phyloP scores from a whole-genome alignment of 1,284 basidiomycete genomes.

The Leccinum cinnamomeum region DNA sequence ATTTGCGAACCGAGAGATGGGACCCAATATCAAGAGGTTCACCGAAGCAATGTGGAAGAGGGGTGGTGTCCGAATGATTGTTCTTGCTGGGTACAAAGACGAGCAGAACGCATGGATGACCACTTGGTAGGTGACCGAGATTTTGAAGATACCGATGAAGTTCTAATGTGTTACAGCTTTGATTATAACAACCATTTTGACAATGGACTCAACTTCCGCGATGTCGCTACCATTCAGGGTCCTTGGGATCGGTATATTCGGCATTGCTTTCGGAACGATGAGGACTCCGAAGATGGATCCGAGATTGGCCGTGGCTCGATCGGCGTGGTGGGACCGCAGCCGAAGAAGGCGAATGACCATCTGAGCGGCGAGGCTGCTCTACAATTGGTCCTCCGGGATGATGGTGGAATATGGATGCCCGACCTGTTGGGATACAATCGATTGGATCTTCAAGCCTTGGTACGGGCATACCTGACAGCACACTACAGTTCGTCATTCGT shows the following conservation, averaged over 20 bases:
- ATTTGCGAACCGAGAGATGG: background rate
- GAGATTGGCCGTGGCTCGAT: background rate
- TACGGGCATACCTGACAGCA: background rate
- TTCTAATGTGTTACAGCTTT: background rate
- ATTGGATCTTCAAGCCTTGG: background rate
- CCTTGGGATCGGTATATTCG: background rate
- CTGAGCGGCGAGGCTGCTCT: background rate
- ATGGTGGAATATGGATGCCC: background rate
- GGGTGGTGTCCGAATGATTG: background rate
- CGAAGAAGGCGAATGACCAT: background rate
- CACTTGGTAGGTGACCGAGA: background rate
- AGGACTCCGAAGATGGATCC: background rate
- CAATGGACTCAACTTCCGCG: background rate
- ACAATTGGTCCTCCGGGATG: background rate
- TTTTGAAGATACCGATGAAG: background rate
- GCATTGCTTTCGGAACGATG: background rate
- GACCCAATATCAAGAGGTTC: background rate
- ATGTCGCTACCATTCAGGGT: background rate
- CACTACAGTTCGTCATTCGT: background rate
- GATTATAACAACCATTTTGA: background rate
- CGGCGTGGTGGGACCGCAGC: background rate
- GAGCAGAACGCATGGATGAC: background rate
- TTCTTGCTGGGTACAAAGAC: background rate
- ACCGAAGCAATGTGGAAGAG: background rate
- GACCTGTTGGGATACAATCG: background rate